Evolutionary conservation across 148 eudicot genomes (phyloP).

Genomic region (Rhododendron mucronatum): DNA sequence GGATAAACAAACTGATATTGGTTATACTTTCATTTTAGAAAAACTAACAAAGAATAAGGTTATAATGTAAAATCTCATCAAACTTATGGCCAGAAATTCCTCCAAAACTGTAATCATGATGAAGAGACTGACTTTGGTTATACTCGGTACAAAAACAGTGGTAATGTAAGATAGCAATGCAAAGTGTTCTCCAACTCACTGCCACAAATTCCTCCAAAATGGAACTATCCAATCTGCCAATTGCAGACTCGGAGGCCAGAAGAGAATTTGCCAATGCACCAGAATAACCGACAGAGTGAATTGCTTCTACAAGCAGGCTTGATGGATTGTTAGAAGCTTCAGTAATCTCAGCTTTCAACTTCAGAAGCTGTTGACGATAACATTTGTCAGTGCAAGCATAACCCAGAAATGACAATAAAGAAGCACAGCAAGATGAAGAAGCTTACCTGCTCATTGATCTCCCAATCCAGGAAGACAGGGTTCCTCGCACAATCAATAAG

Average conservation of each 20-base stretch:
- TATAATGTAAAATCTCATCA: neutral
- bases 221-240: constrained; percentile 39
- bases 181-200: constrained; percentile 33
- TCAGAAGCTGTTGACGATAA: constrained; percentile 37
- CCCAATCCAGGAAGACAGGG: constrained; percentile 75
- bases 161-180: neutral
- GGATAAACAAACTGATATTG: neutral
- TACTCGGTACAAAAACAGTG: neutral
- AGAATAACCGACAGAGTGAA: constrained; percentile 61
- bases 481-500: constrained; percentile 62
- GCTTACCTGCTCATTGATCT: constrained; percentile 56
- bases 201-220: constrained; percentile 52
- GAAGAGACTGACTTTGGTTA: neutral
- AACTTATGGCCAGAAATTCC: constrained; percentile 52
- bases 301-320: constrained; percentile 49
- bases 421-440: neutral
- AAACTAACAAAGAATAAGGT: neutral
- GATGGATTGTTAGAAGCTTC: constrained; percentile 60
- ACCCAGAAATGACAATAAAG: neutral
- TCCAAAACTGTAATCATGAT: constrained; percentile 32
- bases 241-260: constrained; percentile 47
- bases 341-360: constrained; percentile 53
- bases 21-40: neutral
- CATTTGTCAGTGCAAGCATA: constrained; percentile 11
- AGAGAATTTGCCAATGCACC: constrained; percentile 63